These are phyloP conservation scores for Anastatica hierochuntica DNA, from an alignment of 345 rosid species.

Conservation along the genomic window DNA sequence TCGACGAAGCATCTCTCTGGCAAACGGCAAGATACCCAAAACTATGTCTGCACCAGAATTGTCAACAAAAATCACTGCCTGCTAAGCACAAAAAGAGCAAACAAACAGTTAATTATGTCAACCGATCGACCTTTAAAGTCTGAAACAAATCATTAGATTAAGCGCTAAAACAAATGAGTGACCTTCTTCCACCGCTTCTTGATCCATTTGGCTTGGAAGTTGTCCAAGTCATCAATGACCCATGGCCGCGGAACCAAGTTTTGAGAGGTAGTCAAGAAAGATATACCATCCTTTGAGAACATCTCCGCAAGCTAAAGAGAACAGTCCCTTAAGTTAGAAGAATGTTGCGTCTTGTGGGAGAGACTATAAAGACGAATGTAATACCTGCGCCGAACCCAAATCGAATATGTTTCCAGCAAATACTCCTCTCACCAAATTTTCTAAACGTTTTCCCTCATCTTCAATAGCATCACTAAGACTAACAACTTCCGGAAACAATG, in stretches of 20 bases:
- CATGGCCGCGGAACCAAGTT: slow-evolving; percentile 88
- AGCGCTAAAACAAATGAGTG: slow-evolving; percentile 13
- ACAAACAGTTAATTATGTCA: background rate
- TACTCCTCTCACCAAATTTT: slow-evolving; percentile 71
- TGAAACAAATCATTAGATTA: no score
- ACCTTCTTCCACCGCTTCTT: slow-evolving; percentile 96
- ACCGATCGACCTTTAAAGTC: no score
- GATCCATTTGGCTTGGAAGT: slow-evolving; percentile 68
- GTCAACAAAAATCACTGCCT: slow-evolving; percentile 93
- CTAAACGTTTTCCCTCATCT: slow-evolving; percentile 55
- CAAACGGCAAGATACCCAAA: slow-evolving; percentile 88
- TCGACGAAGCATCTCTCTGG: slow-evolving; percentile 74
- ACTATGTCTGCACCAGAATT: slow-evolving; percentile 98
- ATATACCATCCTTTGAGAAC: slow-evolving; percentile 93
- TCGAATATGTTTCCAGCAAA: slow-evolving; percentile 98
- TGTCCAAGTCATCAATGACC: slow-evolving; percentile 89
- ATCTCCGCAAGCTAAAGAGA: slow-evolving; percentile 83
- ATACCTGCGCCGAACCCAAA: slow-evolving; percentile 94
- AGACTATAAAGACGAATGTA: no score
- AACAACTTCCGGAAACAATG: slow-evolving; percentile 67
- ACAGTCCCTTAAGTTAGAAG: background rate
- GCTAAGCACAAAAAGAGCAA: slow-evolving; percentile 19
- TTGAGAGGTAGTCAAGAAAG: slow-evolving; percentile 89
- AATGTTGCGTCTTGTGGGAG: no score
- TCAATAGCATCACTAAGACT: slow-evolving; percentile 63